These are phyloP conservation scores for Picea abies DNA, from an alignment of 83 land plant species.

Conservation along the genomic window DNA sequence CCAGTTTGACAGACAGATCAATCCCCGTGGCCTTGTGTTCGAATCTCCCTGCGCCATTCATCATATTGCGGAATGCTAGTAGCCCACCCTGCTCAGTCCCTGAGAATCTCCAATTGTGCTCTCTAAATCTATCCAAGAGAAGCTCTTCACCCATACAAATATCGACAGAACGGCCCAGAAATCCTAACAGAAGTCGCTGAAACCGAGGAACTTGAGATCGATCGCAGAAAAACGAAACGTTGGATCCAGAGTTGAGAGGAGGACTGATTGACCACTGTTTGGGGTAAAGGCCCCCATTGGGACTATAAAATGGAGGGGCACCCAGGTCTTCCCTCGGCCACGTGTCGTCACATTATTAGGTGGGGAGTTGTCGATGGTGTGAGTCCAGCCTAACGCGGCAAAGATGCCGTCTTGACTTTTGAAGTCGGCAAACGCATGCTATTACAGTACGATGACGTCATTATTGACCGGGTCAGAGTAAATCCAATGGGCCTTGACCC, in stretches of 20 bases:
- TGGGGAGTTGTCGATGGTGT: background rate
- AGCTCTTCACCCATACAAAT: background rate
- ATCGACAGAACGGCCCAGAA: no score
- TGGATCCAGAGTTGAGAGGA: no score
- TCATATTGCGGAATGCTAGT: no score
- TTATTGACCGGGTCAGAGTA: constrained; percentile 12
- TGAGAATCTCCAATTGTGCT: no score
- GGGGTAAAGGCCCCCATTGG: background rate
- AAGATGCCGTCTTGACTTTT: background rate
- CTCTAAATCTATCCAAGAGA: background rate
- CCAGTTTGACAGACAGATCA: constrained; percentile 4
- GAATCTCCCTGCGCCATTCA: background rate
- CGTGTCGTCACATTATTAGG: background rate
- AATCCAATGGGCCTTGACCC: background rate
- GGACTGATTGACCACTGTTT: background rate
- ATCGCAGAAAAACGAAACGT: no score
- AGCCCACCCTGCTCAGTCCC: no score
- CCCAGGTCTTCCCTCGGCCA: background rate
- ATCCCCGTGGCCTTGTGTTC: background rate
- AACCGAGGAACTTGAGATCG: no score
- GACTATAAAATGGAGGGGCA: background rate
- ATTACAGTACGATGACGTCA: background rate
- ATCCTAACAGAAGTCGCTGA: background rate
- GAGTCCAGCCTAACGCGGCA: background rate
- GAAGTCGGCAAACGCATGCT: background rate